phyloP scores from a whole-genome alignment of 1,284 basidiomycete species.

The Quambalaria eucalypti region DNA sequence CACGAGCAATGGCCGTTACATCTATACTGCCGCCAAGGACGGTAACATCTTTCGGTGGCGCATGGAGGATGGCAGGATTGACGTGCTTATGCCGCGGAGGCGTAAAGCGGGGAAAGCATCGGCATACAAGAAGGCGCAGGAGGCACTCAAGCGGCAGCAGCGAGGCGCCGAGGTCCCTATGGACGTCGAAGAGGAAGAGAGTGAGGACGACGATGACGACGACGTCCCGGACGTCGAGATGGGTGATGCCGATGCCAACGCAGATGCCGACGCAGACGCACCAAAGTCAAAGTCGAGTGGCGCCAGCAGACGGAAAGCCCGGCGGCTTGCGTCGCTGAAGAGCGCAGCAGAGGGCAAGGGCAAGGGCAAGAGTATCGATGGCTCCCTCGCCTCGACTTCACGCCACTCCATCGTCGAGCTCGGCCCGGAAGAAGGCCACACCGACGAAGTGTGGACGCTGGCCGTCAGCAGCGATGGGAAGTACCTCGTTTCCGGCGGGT shows the following conservation, averaged over 20 bases:
- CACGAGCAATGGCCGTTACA: constrained; percentile 48
- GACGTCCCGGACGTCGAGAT: not conserved
- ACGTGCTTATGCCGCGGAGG: constrained; percentile 11
- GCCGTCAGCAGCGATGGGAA: constrained; percentile 77
- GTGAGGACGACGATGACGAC: constrained; percentile 7
- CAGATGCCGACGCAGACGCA: constrained; percentile 2
- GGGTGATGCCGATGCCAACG: not conserved
- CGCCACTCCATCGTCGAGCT: constrained; percentile 19
- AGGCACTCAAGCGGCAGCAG: too few relatives aligned
- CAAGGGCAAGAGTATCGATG: not conserved
- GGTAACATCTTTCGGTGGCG: constrained; percentile 39
- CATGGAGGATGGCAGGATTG: constrained; percentile 35
- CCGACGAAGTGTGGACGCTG: constrained; percentile 71
- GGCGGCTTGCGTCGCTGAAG: constrained; percentile 20
- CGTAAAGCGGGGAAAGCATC: not conserved
- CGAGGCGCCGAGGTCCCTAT: not conserved
- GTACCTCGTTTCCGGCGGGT: constrained; percentile 75
- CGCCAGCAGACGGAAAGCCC: not conserved
- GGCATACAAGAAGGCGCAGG: not conserved
- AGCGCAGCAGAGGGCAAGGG: constrained; percentile 12
- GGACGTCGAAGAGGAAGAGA: constrained; percentile 11
- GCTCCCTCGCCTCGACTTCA: constrained; percentile 4
- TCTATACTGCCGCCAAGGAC: constrained; percentile 49
- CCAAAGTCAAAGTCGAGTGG: constrained; percentile 1
- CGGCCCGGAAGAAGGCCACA: constrained; percentile 59